Evolutionary conservation across 2,329 filamentous ascomycete genomes (phyloP).

Genomic region (Exophiala sp.): DNA sequence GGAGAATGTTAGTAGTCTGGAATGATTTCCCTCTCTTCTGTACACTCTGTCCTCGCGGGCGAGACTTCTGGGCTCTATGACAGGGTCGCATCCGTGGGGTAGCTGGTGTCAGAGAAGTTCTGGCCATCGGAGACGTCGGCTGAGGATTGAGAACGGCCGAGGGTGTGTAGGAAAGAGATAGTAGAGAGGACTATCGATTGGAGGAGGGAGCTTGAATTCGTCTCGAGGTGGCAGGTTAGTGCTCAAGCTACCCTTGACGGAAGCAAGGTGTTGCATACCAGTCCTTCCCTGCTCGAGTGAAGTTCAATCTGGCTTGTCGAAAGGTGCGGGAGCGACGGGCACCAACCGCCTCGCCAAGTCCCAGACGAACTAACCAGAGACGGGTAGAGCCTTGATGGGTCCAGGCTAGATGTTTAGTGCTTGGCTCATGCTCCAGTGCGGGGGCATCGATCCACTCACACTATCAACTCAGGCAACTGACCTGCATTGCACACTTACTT

Average conservation of each 20-base stretch:
- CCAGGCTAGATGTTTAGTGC: background rate
- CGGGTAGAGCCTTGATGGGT: constrained; percentile 9
- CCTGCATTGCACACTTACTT: no score
- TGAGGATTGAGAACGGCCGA: constrained; percentile 5
- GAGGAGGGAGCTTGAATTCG: constrained; percentile 4
- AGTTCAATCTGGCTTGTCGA: constrained; percentile 22
- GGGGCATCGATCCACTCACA: background rate
- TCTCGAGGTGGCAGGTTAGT: constrained; percentile 14
- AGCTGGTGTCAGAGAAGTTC: constrained; percentile 3
- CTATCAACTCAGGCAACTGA: no score
- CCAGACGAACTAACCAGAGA: constrained; percentile 9
- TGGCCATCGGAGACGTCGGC: constrained; percentile 7
- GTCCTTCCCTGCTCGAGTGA: constrained; percentile 14
- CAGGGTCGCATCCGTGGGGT: background rate
- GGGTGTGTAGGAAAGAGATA: constrained; percentile 13
- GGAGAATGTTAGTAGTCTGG: constrained; percentile 4
- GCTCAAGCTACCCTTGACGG: constrained; percentile 14
- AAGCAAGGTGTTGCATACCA: constrained; percentile 4
- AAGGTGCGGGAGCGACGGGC: constrained; percentile 20
- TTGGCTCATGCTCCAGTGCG: background rate
- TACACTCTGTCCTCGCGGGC: constrained; percentile 7
- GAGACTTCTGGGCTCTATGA: background rate
- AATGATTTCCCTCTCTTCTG: constrained; percentile 6
- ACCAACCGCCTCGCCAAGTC: constrained; percentile 27
- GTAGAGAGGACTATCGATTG: constrained; percentile 12